These are phyloP conservation scores for Cladosporium sp. DNA, from an alignment of 2,329 filamentous ascomycete genomes.

Conservation along the genomic window DNA sequence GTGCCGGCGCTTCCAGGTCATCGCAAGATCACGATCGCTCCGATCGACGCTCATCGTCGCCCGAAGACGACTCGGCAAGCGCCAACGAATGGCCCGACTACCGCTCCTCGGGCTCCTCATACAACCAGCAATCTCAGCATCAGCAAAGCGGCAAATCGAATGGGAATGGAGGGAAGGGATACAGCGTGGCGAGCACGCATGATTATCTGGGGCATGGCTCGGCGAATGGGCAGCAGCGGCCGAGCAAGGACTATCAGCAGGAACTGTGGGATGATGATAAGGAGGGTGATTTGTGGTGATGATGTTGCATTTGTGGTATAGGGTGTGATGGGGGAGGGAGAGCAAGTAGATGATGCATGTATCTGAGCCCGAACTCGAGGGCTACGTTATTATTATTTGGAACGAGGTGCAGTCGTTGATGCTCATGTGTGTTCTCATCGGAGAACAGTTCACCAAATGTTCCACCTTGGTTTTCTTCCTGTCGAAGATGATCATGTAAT, in stretches of 20 bases:
- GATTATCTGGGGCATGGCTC: slow-evolving; percentile 37
- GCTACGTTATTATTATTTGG: slow-evolving; percentile 8
- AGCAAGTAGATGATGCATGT: slow-evolving; percentile 1
- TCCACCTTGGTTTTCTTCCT: not conserved
- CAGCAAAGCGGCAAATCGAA: slow-evolving; percentile 15
- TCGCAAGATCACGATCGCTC: slow-evolving; percentile 2
- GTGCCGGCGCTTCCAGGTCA: not conserved
- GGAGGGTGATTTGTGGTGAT: slow-evolving; percentile 34
- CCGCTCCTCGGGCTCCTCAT: slow-evolving; percentile 15
- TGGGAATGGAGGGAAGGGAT: slow-evolving; percentile 27
- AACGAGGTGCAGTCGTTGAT: not conserved
- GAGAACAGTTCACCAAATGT: not conserved
- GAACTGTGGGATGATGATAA: slow-evolving; percentile 36
- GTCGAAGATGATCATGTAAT: not conserved
- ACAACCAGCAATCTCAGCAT: slow-evolving; percentile 22
- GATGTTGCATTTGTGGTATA: slow-evolving; percentile 19
- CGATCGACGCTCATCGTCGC: slow-evolving; percentile 2
- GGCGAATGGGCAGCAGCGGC: slow-evolving; percentile 26
- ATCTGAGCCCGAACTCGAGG: not conserved
- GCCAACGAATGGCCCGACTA: slow-evolving; percentile 18
- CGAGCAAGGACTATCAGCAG: slow-evolving; percentile 28
- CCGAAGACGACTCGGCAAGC: not conserved
- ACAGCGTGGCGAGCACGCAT: slow-evolving; percentile 36
- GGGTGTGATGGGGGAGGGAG: not conserved
- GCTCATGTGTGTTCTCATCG: no score